These are phyloP conservation scores for Magnaporthiopsis incrustans DNA, from an alignment of 2,329 filamentous ascomycete species.

Conservation along the genomic window DNA sequence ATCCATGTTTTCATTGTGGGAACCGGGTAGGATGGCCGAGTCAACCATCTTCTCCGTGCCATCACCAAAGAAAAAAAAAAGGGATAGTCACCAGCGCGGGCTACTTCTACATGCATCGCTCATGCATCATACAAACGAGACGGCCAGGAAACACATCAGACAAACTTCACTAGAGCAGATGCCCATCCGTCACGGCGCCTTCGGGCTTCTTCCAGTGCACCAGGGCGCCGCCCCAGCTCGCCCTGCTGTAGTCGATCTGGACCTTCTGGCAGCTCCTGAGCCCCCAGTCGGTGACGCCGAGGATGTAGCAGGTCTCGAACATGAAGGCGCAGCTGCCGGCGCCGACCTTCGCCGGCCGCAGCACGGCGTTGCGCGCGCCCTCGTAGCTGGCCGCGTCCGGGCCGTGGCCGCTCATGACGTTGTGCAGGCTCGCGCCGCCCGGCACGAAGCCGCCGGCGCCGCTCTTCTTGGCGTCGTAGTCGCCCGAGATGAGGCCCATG, in stretches of 20 bases:
- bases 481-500: constrained; percentile 35
- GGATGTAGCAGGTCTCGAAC: constrained; percentile 34
- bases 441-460: constrained; percentile 29
- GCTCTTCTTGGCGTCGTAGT: constrained; percentile 40
- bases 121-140: not conserved
- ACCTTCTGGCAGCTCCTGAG: constrained; percentile 49
- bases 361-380: constrained; percentile 35
- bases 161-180: constrained; percentile 2
- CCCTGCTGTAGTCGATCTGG: constrained; percentile 63
- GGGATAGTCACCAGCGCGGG: not conserved
- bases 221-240: constrained; percentile 54
- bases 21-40: not conserved
- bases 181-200: constrained; percentile 11
- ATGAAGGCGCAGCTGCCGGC: constrained; percentile 41
- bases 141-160: not conserved
- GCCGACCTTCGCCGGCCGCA: constrained; percentile 34
- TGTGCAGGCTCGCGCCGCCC: constrained; percentile 40
- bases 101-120: not conserved
- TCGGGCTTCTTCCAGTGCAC: constrained; percentile 13
- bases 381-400: constrained; percentile 38
- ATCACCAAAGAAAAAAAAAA: not conserved
- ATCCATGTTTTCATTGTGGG: not conserved
- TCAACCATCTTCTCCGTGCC: not conserved
- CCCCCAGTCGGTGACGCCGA: constrained; percentile 63
- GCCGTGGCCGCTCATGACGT: constrained; percentile 48